Conservation (phyloP, 768 basidiomycete species). For the Boletus speciosus region DNA sequence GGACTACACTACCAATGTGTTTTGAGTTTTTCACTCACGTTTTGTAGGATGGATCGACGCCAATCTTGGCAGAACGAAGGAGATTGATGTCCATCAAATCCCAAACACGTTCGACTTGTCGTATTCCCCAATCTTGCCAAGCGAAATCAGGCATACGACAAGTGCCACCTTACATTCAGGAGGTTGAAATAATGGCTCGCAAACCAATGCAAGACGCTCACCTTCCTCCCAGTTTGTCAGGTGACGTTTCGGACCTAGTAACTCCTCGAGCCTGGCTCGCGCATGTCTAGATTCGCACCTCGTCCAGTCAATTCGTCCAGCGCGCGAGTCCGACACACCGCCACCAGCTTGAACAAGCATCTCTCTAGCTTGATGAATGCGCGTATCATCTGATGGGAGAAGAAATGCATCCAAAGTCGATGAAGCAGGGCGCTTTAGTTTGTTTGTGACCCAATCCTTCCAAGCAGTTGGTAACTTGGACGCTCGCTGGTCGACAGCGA, state of each 20-base stretch:
- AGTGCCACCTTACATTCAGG: constrained; percentile 53
- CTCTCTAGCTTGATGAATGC: constrained; percentile 85
- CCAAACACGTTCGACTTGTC: constrained; percentile 92
- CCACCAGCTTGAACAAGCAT: constrained; percentile 72
- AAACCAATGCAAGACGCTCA: constrained; percentile 26
- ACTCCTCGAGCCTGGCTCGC: constrained; percentile 79
- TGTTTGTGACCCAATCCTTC: constrained; percentile 54
- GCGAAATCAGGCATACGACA: constrained; percentile 86
- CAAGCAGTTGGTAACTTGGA: constrained; percentile 66
- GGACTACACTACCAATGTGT: neutral
- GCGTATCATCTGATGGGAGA: constrained; percentile 86
- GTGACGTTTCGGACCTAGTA: constrained; percentile 77
- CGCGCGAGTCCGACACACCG: constrained; percentile 54
- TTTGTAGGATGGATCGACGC: constrained; percentile 84
- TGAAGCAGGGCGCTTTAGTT: constrained; percentile 80
- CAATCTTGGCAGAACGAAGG: constrained; percentile 74
- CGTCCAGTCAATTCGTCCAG: constrained; percentile 84
- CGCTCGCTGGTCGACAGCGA: constrained; percentile 67
- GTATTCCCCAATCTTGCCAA: constrained; percentile 93
- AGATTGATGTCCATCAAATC: constrained; percentile 92
- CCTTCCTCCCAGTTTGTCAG: constrained; percentile 94
- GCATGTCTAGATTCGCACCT: constrained; percentile 92
- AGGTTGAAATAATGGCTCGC: neutral
- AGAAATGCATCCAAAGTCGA: constrained; percentile 89
- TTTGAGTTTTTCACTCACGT: constrained; percentile 52